A percentile compares a stretch with the other conserved stretches of the same genome.
These are phyloP conservation scores for Houttuynia cordata DNA, from an alignment of 164 flowering plant genomes.

Conservation along the genomic window DNA sequence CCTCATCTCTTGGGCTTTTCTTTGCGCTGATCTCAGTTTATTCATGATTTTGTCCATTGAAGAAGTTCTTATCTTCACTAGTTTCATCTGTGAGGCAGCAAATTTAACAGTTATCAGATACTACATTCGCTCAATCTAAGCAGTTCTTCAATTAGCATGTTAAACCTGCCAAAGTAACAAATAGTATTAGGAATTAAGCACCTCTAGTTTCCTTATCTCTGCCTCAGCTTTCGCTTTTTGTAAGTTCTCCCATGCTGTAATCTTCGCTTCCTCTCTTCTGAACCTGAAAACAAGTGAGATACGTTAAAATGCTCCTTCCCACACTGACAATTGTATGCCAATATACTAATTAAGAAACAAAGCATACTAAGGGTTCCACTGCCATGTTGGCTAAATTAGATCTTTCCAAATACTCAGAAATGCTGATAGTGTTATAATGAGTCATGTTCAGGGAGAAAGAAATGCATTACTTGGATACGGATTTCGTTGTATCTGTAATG, in stretches of 20 bases:
- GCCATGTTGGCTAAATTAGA: too few relatives aligned
- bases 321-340: too few relatives aligned
- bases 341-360: too few relatives aligned
- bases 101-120: neutral
- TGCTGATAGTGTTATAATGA: too few relatives aligned
- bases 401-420: too few relatives aligned
- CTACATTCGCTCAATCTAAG: neutral
- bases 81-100: constrained; percentile 4
- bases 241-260: constrained; percentile 94
- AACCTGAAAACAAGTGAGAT: constrained; percentile 25
- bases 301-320: too few relatives aligned
- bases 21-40: constrained; percentile 77
- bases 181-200: constrained; percentile 12
- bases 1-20: constrained; percentile 91
- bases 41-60: constrained; percentile 93
- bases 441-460: neutral
- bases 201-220: constrained; percentile 89
- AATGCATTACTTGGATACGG: constrained; percentile 47
- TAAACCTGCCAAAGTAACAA: neutral
- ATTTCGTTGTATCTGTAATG: constrained; percentile 46
- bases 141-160: neutral
- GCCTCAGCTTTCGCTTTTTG: constrained; percentile 99
- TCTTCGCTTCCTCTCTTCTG: constrained; percentile 85
- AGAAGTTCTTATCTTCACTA: constrained; percentile 61
- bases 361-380: too few relatives aligned